Base-by-base conservation (phyloP, 371 early-diverging fungal species). In the Gilbertella persicaria region DNA sequence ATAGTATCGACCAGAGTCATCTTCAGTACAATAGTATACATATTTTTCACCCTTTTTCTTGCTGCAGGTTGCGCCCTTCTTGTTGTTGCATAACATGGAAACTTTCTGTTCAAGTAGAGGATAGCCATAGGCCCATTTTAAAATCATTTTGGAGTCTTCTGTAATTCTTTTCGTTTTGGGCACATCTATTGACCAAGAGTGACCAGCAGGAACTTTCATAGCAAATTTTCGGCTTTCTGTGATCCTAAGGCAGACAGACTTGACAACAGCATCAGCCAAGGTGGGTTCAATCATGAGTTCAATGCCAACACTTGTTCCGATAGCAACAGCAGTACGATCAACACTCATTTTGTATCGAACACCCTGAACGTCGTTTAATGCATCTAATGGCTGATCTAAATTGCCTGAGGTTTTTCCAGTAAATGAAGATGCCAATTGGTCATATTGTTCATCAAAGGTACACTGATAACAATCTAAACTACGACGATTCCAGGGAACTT, bases 91-190 rank as follows among this genome's bases (percentile, higher is more conserved):
- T 33, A 8, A 33, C 13, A 33, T 13, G 13, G 4, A 2, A 2
- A 10, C 10, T 33, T 33, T 33, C 33, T 12, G 10, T 3, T 13
- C 12, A 33, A n/a, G n/a, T 13, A 33, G 13, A 33, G 33, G 50
- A 53, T 56, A 69, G 16, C 67, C 64, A 45, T 69, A 62, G 3
- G 71, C 74, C 74, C 74, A 73, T 37, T 73, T 73, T 10, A 73
- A 35, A 6, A 69, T 40, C 59, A 70, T 61, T 2, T 53, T 61
- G 5, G 26, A 21, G 2, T 28, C 36, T 49, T 73, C 74, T 1
- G 24, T 52, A 4, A 16, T 3, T 5, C 25, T 46, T 23, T 50
- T 58, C 9, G 64, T 64, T 53, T 62, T 63, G 21, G 53, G 45
- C 24, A 49, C 9, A 10, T 45, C 23, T 12, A 24, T 30, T 8